A percentile compares a stretch with the other conserved stretches of the same genome.
These are phyloP conservation scores for Coemansia sp. DNA, from an alignment of 192 early-diverging fungal species.

Conservation along the genomic window DNA sequence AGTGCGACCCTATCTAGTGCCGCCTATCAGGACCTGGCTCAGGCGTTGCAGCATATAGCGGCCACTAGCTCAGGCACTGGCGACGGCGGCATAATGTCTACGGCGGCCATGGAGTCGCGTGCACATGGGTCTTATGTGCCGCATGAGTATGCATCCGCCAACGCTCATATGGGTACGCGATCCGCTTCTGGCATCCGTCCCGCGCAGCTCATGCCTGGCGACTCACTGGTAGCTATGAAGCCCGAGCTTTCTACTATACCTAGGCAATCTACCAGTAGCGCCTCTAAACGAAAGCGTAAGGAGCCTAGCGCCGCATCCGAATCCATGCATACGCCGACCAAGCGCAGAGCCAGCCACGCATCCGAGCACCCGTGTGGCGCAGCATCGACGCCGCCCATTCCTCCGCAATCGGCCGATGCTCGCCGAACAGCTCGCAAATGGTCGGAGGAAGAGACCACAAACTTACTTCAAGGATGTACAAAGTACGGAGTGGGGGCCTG, in stretches of 20 bases:
- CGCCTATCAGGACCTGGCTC: conserved; percentile 42
- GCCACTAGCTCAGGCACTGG: conserved; percentile 21
- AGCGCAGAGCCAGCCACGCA: conserved; percentile 32
- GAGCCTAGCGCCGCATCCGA: conserved; percentile 5
- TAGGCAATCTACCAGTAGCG: neutral
- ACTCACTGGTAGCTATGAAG: neutral
- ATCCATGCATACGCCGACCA: conserved; percentile 15
- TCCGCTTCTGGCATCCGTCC: conserved; percentile 14
- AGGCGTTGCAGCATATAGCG: conserved; percentile 46
- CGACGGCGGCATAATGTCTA: conserved; percentile 7
- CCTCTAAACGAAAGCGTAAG: conserved; percentile 40
- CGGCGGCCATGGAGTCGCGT: conserved; percentile 1
- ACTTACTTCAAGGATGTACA: conserved; percentile 40
- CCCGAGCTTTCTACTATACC: neutral
- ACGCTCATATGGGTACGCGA: neutral
- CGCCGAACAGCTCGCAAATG: conserved; percentile 51
- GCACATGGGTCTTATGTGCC: neutral
- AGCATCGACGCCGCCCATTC: neutral
- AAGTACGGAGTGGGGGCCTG: conserved; percentile 53
- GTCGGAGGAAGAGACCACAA: conserved; percentile 49
- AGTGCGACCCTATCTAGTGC: conserved; percentile 21
- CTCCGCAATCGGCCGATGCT: conserved; percentile 9
- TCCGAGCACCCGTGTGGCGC: conserved; percentile 6
- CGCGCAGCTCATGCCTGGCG: conserved; percentile 18
- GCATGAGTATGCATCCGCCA: neutral